Conservation (phyloP, 1,139 yeast species). For the Starmera stellimalicola region DNA sequence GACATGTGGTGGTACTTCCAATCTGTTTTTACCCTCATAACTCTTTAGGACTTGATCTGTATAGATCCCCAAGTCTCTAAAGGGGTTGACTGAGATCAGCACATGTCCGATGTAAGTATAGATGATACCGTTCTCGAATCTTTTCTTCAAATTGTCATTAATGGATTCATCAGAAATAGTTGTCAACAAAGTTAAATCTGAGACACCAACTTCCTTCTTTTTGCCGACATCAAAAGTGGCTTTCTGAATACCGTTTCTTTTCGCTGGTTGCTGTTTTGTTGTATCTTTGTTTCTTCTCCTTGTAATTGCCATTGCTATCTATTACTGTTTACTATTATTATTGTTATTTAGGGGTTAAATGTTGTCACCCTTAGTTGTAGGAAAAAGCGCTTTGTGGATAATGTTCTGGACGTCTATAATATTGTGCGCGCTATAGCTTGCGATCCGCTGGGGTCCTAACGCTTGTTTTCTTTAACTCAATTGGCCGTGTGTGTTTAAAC, state of each 20-base stretch:
- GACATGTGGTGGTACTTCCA: conserved; percentile 98
- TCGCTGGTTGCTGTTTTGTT: conserved; percentile 46
- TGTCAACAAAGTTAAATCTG: conserved; percentile 83
- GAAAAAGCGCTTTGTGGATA: too few species aligned
- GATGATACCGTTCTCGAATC: conserved; percentile 84
- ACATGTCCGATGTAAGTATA: conserved; percentile 87
- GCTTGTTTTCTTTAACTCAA: too few species aligned
- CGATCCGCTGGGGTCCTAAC: too few species aligned
- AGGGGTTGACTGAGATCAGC: conserved; percentile 92
- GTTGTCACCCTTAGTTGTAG: too few species aligned
- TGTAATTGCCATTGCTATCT: conserved; percentile 53
- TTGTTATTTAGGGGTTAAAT: too few species aligned
- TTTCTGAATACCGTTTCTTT: conserved; percentile 67
- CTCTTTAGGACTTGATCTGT: conserved; percentile 65
- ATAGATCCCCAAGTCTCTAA: conserved; percentile 91
- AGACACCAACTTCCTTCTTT: conserved; percentile 95
- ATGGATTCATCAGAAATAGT: conserved; percentile 88
- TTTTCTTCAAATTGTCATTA: conserved; percentile 80
- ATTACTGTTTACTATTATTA: background rate
- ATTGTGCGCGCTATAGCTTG: too few species aligned
- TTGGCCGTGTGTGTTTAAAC: too few species aligned
- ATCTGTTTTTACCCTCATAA: conserved; percentile 84
- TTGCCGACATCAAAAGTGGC: conserved; percentile 85
- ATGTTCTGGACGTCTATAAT: too few species aligned
- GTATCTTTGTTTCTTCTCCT: conserved; percentile 55